A percentile compares a stretch with the other conserved stretches of the same genome.
These are phyloP conservation scores for Graphilbum ipis-grandicollis DNA, from an alignment of 2,329 filamentous ascomycete species.

Conservation along the genomic window DNA sequence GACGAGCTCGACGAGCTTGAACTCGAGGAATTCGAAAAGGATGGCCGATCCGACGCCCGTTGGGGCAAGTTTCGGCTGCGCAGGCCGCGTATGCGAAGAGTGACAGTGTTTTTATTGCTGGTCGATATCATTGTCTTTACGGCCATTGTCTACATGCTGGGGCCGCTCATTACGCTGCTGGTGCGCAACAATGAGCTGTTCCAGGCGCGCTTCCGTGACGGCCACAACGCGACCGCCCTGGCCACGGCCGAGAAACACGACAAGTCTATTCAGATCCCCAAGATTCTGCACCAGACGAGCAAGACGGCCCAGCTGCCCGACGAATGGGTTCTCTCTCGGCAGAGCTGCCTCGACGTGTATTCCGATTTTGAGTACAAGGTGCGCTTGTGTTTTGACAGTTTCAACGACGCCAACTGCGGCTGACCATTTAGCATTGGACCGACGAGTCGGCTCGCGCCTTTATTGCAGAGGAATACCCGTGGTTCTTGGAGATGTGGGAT, in stretches of 20 bases:
- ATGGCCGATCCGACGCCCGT: no score
- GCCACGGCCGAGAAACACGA: no score
- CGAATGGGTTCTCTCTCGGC: constrained; percentile 12
- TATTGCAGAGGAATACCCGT: constrained; percentile 56
- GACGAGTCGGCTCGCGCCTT: constrained; percentile 52
- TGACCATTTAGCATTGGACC: constrained; percentile 50
- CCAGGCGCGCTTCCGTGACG: constrained; percentile 9
- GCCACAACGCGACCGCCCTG: background rate
- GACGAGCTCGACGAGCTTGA: no score
- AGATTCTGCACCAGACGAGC: constrained; percentile 16
- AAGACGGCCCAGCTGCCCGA: constrained; percentile 10
- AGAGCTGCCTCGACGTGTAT: constrained; percentile 12
- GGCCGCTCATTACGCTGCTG: constrained; percentile 53
- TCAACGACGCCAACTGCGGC: background rate
- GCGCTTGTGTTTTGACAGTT: no score
- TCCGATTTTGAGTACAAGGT: constrained; percentile 14
- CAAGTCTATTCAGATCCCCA: no score
- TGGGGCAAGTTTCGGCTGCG: no score
- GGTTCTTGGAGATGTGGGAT: constrained; percentile 61
- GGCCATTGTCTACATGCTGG: constrained; percentile 49
- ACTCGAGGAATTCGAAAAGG: no score
- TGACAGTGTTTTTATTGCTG: constrained; percentile 35
- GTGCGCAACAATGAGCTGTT: constrained; percentile 23
- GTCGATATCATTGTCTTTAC: constrained; percentile 23
- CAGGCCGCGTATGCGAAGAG: constrained; percentile 9